A percentile compares a stretch with the other conserved stretches of the same genome.
Evolutionary conservation across 176 grass and related monocot species (phyloP).

Genomic region (Cenchrus americanus): DNA sequence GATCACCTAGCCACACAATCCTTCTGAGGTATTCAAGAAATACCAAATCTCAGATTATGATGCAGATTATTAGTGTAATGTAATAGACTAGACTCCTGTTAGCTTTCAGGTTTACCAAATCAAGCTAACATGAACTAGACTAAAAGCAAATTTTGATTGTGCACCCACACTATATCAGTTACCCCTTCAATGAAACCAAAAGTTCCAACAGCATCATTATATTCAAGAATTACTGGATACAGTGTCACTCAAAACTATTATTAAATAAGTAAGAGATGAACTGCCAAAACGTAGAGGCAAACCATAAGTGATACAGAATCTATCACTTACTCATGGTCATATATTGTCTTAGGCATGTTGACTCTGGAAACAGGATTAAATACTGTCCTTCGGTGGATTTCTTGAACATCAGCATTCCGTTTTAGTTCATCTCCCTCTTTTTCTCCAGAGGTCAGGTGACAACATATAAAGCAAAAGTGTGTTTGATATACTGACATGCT

Average conservation of each 20-base stretch:
- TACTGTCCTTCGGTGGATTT: slow-evolving; percentile 90
- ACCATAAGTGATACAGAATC: neutral
- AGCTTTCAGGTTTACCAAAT: neutral
- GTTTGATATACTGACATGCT: slow-evolving; percentile 99
- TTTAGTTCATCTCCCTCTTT: slow-evolving; percentile 84
- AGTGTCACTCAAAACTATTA: neutral
- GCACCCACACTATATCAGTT: neutral
- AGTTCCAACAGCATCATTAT: neutral
- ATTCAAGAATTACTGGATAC: slow-evolving; percentile 6
- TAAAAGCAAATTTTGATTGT: neutral
- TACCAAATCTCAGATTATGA: slow-evolving; percentile 19
- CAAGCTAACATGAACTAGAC: slow-evolving; percentile 22
- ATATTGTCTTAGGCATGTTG: slow-evolving; percentile 74
- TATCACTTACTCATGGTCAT: slow-evolving; percentile 86
- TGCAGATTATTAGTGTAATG: neutral
- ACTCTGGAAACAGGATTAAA: slow-evolving; percentile 65
- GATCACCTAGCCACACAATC: slow-evolving; percentile 97
- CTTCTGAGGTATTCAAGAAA: slow-evolving; percentile 65
- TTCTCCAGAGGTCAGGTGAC: slow-evolving; percentile 90
- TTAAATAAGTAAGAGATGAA: slow-evolving; percentile 5
- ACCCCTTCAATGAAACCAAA: neutral
- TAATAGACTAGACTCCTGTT: neutral
- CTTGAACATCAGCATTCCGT: slow-evolving; percentile 90
- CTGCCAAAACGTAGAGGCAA: neutral
- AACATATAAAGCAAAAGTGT: slow-evolving; percentile 91